Evolutionary conservation across 2,329 filamentous ascomycete species (phyloP).

Genomic region (Sporothrix variecibatus): DNA sequence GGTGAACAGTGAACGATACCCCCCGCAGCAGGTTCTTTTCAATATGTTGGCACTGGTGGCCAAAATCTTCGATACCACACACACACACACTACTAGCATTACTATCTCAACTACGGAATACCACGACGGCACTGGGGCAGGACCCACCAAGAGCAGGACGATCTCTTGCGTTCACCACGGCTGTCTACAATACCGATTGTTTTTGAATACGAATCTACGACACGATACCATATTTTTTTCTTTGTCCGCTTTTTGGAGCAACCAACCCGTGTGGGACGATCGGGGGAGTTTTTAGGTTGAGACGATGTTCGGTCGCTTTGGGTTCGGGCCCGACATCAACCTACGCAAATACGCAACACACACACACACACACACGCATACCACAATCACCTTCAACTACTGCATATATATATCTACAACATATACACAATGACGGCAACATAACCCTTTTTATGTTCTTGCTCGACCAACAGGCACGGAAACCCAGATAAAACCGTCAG

Average conservation of each 20-base stretch:
- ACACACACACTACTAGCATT: background rate
- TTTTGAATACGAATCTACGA: conserved; percentile 31
- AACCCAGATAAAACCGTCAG: background rate
- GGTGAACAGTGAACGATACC: background rate
- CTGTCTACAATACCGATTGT: background rate
- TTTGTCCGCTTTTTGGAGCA: conserved; percentile 15
- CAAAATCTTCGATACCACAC: background rate
- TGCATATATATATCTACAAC: background rate
- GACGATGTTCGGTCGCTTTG: background rate
- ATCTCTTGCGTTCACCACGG: background rate
- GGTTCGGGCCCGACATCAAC: background rate
- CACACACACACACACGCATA: background rate
- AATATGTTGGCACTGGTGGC: conserved; percentile 17
- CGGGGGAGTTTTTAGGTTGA: background rate
- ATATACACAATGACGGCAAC: background rate
- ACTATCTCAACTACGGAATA: background rate
- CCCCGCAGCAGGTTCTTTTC: background rate
- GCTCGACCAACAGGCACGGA: background rate
- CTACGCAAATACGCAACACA: background rate
- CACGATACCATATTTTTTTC: conserved; percentile 31
- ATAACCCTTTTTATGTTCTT: conserved; percentile 1
- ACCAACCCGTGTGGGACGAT: background rate
- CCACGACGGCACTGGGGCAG: background rate
- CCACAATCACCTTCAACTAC: background rate
- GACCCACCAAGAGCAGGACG: conserved; percentile 16